A percentile compares a stretch with the other conserved stretches of the same genome.
Conservation (phyloP, 106 monocot species). For the Hemerocallis citrina region DNA sequence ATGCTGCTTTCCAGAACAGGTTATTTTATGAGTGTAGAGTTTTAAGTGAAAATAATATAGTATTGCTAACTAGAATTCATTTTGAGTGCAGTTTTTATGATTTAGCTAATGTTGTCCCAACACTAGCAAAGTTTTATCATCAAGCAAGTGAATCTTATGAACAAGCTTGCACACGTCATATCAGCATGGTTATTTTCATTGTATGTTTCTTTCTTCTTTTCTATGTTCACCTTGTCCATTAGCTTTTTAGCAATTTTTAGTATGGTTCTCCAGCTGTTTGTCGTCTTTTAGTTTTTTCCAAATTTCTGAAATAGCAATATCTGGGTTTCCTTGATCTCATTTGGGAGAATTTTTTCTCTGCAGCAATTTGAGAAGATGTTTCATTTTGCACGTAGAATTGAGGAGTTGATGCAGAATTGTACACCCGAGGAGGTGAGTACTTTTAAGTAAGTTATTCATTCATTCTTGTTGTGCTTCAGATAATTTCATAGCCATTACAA, state of each 20-base stretch:
- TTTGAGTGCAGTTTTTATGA: constrained; percentile 76
- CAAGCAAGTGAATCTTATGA: constrained; percentile 98
- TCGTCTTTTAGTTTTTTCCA: not conserved
- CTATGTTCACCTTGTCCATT: not conserved
- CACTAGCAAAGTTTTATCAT: constrained; percentile 92
- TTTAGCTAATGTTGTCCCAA: constrained; percentile 84
- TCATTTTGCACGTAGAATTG: constrained; percentile 81
- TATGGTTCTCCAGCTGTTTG: not conserved
- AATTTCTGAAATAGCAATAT: not conserved
- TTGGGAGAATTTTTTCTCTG: constrained; percentile 10
- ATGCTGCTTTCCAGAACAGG: constrained; percentile 98
- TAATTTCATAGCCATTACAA: too few species aligned
- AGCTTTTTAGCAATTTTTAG: not conserved
- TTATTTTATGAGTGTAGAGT: constrained; percentile 1
- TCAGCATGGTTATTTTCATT: constrained; percentile 74
- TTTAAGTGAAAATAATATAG: not conserved
- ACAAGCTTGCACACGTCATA: constrained; percentile 87
- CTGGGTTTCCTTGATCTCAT: not conserved
- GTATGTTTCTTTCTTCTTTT: constrained; percentile 35
- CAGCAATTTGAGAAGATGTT: constrained; percentile 95
- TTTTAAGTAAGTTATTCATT: too few species aligned
- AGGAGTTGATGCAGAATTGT: constrained; percentile 67
- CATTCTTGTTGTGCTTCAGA: too few species aligned
- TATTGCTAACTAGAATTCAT: constrained; percentile 9
- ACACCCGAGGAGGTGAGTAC: constrained; percentile 84